phyloP scores from a whole-genome alignment of 805 yeast genomes.

The Jamesozyma rosinii region DNA sequence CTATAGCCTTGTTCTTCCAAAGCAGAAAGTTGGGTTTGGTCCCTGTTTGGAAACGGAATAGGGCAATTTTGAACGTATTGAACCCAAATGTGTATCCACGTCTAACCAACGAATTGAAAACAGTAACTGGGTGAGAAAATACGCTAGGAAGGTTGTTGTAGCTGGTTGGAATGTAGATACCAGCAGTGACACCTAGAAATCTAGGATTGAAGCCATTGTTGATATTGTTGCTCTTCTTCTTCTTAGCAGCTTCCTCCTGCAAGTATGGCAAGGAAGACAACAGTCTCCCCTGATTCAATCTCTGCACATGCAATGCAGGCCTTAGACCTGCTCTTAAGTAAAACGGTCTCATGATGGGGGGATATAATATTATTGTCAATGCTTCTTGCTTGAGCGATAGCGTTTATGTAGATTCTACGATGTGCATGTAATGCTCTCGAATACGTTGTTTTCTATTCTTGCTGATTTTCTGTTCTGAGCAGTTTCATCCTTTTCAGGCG shows the following conservation, averaged over 20 bases:
- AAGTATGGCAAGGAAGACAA: background rate
- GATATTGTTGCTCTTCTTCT: constrained; percentile 6
- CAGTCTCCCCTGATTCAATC: background rate
- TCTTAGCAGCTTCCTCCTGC: constrained; percentile 1
- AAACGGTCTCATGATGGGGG: background rate
- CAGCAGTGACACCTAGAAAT: constrained; percentile 35
- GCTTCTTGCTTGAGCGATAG: too few species aligned
- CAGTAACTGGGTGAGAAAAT: constrained; percentile 35
- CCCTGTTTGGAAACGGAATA: constrained; percentile 60
- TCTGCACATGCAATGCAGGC: background rate
- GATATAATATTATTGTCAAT: too few species aligned
- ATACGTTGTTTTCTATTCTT: too few species aligned
- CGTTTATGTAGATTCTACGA: too few species aligned
- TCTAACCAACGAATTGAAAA: constrained; percentile 43
- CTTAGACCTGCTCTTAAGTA: background rate
- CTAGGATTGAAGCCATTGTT: constrained; percentile 30
- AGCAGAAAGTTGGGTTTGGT: constrained; percentile 56
- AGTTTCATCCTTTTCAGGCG: too few species aligned
- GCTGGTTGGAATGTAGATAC: constrained; percentile 45
- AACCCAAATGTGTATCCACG: constrained; percentile 54
- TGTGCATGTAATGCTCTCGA: too few species aligned
- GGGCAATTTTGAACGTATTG: constrained; percentile 59
- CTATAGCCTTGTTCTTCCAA: constrained; percentile 83
- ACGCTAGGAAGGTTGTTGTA: constrained; percentile 37
- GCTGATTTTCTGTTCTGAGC: too few species aligned